These are phyloP conservation scores for Achaetomium macrosporum DNA, from an alignment of 2,329 filamentous ascomycete genomes.

Conservation along the genomic window DNA sequence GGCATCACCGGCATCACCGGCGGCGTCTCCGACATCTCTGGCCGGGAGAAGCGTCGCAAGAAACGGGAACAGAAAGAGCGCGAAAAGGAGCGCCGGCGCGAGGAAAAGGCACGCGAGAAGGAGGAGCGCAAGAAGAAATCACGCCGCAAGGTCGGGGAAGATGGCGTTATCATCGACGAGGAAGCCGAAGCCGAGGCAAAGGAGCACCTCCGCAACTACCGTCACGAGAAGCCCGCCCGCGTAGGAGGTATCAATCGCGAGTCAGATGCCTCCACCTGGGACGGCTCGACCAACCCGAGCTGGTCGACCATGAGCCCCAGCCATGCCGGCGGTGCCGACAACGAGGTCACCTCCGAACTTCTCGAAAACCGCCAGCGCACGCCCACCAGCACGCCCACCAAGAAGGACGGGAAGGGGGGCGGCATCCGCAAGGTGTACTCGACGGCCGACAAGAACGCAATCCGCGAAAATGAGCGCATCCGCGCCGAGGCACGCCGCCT, in stretches of 20 bases:
- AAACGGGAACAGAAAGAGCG: conserved; percentile 46
- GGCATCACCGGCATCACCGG: conserved; percentile 51
- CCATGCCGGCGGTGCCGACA: conserved; percentile 21
- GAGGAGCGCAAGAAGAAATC: conserved; percentile 37
- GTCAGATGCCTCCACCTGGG: conserved; percentile 72
- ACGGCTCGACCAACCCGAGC: conserved; percentile 64
- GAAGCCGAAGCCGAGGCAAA: conserved; percentile 58
- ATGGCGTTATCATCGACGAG: conserved; percentile 58
- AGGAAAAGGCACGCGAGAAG: conserved; percentile 35
- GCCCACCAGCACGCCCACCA: conserved; percentile 49
- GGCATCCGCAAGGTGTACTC: conserved; percentile 60
- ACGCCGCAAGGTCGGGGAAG: conserved; percentile 46
- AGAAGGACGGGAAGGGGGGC: conserved; percentile 30
- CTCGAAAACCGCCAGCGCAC: conserved; percentile 52
- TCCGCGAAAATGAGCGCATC: conserved; percentile 48
- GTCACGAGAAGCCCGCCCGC: conserved; percentile 75
- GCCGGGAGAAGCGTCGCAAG: conserved; percentile 47
- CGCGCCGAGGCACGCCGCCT: conserved; percentile 51
- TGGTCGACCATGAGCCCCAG: conserved; percentile 41
- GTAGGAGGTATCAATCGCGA: conserved; percentile 86
- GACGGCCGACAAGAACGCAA: conserved; percentile 48
- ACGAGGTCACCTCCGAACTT: conserved; percentile 55
- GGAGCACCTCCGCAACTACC: conserved; percentile 73
- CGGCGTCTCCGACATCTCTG: conserved; percentile 49
- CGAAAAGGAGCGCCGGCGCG: conserved; percentile 28